A percentile compares a stretch with the other conserved stretches of the same genome.
phyloP scores from a whole-genome alignment of 1,284 basidiomycete genomes.

The Jaminaea rosea region DNA sequence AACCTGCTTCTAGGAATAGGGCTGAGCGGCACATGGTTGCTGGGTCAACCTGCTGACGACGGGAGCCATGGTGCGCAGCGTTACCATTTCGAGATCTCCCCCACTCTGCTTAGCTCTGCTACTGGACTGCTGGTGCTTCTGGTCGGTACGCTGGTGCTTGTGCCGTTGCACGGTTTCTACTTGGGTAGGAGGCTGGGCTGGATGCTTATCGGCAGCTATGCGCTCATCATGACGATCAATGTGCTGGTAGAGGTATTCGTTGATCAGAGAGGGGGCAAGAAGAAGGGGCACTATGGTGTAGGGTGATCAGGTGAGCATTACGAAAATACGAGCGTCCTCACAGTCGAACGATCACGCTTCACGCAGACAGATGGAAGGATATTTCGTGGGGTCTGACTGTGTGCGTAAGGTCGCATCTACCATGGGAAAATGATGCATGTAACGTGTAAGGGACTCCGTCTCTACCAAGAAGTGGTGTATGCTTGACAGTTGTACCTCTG shows the following conservation, averaged over 20 bases:
- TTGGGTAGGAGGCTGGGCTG: slow-evolving; percentile 71
- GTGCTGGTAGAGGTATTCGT: slow-evolving; percentile 29
- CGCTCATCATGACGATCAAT: slow-evolving; percentile 32
- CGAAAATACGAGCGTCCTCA: no score
- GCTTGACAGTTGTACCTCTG: no score
- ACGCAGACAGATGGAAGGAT: no score
- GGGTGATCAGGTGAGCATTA: no score
- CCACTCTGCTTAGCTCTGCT: slow-evolving; percentile 72
- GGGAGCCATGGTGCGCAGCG: background rate
- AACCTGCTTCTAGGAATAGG: slow-evolving; percentile 88
- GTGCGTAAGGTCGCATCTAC: no score
- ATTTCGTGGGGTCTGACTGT: no score
- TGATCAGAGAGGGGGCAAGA: no score
- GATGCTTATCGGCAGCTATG: slow-evolving; percentile 66
- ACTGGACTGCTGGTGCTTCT: slow-evolving; percentile 68
- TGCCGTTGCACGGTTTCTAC: slow-evolving; percentile 73
- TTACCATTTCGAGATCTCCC: slow-evolving; percentile 66
- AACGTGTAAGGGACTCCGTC: no score
- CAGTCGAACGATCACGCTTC: no score
- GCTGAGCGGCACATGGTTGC: slow-evolving; percentile 55
- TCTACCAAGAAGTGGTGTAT: no score
- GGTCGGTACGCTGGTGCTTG: slow-evolving; percentile 66
- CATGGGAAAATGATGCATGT: no score
- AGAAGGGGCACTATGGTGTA: no score
- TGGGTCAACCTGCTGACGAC: background rate